Base-by-base conservation (phyloP, 371 early-diverging fungal species). In the Mortierella sp. region DNA sequence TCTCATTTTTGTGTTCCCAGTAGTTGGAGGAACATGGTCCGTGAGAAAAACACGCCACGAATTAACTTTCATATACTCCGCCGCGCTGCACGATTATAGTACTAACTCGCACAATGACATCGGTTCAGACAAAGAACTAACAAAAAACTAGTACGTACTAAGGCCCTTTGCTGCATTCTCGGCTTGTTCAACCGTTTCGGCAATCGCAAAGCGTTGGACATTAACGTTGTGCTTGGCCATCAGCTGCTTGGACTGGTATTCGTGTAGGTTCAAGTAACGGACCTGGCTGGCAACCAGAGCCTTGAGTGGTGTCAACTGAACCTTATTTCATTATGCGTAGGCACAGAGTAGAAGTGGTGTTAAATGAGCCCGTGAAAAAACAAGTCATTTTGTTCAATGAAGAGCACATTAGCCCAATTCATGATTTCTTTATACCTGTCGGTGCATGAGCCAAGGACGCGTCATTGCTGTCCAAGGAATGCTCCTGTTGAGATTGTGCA, bases 121-220 rank as follows among this genome's bases (percentile, higher is more conserved):
- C 19, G 5, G 9, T 1, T 6, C 2, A 9, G 41, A 53, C 23
- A 12, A 39, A 7, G 0, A 24, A 23, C 8, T 2, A 2, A 9
- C 6, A 24, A 1, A 23, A 9, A 24, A 43, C 56, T 55, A 24
- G 27, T n/a, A 56, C 70, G 71, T 80, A 73, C 80, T 82, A 12
- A 90, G 70, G 14, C 65, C 62, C 17, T 56, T 46, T n/a, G 89
- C 87, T 23, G 86, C 82, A 28, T 75, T 61, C 68, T 84, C 80
- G 19, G 90, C 89, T 51, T 90, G 84, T 42, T 69, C 73, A 15
- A 87, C 63, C 3, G 87, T 71, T 21, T 72, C 83, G 0, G 87
- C 88, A 55, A 89, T 85, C 15, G 64, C 73, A 39, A 87, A 87
- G 8, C 84, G 81, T n/a, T 87, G 87, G 23, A 81, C 81, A 41